Conservation (phyloP, 345 rosid genomes). For the Brassica cretica region DNA sequence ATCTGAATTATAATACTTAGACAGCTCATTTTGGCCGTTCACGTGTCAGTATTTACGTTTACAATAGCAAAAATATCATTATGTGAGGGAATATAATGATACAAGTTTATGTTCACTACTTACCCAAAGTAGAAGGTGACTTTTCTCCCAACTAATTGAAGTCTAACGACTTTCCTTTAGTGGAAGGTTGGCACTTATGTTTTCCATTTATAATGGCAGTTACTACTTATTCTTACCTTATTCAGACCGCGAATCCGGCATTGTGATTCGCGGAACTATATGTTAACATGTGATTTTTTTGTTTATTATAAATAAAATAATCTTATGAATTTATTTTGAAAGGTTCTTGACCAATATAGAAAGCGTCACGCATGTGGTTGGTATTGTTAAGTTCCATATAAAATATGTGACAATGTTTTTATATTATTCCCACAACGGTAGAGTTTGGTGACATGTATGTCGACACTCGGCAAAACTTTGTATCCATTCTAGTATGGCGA, state of each 20-base stretch:
- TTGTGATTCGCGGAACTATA: conserved; percentile 17
- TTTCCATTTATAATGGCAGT: conserved; percentile 12
- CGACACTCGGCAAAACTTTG: not conserved
- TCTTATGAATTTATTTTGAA: not conserved
- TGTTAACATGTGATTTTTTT: conserved; percentile 20
- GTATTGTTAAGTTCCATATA: conserved; percentile 23
- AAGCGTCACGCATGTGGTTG: conserved; percentile 23
- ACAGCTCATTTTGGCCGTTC: not conserved
- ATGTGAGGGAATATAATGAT: conserved; percentile 4
- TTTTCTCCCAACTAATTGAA: conserved; percentile 16
- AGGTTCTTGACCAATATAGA: conserved; percentile 4
- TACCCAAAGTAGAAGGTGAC: conserved; percentile 38
- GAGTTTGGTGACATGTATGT: conserved; percentile 16
- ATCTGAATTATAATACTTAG: conserved; percentile 5
- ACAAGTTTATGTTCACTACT: conserved; percentile 18
- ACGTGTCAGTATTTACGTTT: conserved; percentile 2
- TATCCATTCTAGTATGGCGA: conserved; percentile 9
- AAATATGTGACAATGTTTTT: not conserved
- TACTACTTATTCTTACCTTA: conserved; percentile 28
- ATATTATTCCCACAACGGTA: conserved; percentile 11
- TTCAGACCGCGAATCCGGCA: conserved; percentile 14
- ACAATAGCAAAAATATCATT: not conserved
- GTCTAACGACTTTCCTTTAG: conserved; percentile 37
- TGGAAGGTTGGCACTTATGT: conserved; percentile 36
- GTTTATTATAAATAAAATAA: not conserved